Base-by-base conservation (phyloP, 2,329 filamentous ascomycete genomes). In the Elsinoe batatas region DNA sequence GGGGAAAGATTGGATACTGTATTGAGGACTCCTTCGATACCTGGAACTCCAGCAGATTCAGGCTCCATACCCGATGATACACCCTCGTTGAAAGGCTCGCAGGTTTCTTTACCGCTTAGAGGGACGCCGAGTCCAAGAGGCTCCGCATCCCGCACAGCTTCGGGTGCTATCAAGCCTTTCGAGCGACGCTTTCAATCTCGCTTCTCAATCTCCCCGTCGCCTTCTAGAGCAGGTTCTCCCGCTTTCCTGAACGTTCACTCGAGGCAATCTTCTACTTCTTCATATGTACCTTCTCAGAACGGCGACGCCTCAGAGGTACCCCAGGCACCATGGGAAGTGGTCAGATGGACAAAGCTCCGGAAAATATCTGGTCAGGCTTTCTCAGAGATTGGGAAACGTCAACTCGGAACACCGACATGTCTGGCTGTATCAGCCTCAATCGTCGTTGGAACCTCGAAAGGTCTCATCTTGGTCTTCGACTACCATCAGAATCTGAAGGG, bases 401-500 rank as follows among this genome's bases (percentile, higher is more conserved):
- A 88, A 69, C 97, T 96, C 75, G 94, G 93, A 26, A 79, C 84
- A 38, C 90, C 91, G 20, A 96, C 91, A 0, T 96, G 90, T 72
- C 79, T 97, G 64, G 84, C 85, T 38, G 86, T 96, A 47, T 91
- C 91, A 60, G 87, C 91, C 2, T 83, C 84, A 7, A 94, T 98
- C 63, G 88, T 91, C 12, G 72, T 98, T 54, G 93, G 93, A 22
- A 98, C 94, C 0, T 88, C 89, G 3, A 97, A 95, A 70, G 93
- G 94, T 54, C 84, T 96, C 69, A 87, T 97, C 57, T 76, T 98
- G 67, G 83, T 97, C 58, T 98, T 98, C 73, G 94, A 98, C 74
- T 97, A 96, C 70, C 89, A 94, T 68, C 93, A 98, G 71, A 93
- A 87, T 62, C 74, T 97, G 57, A 96, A 95, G 71, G 85, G 87